Evolutionary conservation across 192 early-diverging fungal species (phyloP).

Genomic region (Diversispora eburnea): DNA sequence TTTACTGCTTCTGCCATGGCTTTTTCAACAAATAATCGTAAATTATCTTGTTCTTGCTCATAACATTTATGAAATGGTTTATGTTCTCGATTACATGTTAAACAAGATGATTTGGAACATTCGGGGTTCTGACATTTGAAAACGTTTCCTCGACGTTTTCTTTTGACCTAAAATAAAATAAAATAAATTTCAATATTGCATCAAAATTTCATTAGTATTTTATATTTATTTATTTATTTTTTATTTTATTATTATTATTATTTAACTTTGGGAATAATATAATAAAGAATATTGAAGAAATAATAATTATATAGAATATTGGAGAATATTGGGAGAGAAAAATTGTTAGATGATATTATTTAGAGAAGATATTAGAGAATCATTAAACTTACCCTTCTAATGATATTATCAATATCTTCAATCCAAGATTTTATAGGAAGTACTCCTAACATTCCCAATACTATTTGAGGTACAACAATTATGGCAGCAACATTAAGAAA

Average conservation of each 20-base stretch:
- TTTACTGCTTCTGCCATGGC: conserved; percentile 61
- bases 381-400: conserved; percentile 17
- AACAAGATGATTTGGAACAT: conserved; percentile 47
- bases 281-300: not conserved
- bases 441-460: conserved; percentile 14
- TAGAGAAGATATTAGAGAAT: not conserved
- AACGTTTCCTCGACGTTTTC: conserved; percentile 31
- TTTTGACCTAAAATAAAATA: conserved; percentile 28
- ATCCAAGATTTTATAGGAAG: conserved; percentile 15
- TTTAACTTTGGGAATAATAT: not conserved
- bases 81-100: conserved; percentile 40
- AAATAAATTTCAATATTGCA: no score
- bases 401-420: conserved; percentile 14
- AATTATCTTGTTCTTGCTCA: conserved; percentile 47
- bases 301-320: not conserved
- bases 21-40: conserved; percentile 56
- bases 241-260: no score
- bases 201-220: no score
- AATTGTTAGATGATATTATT: not conserved
- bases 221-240: no score
- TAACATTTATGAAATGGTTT: conserved; percentile 47
- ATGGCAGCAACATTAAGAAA: conserved; percentile 16
- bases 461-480: conserved; percentile 15
- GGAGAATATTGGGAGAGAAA: no score
- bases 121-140: conserved; percentile 52